These are phyloP conservation scores for Penicillium parvum DNA, from an alignment of 495 filamentous ascomycete genomes.

Conservation along the genomic window DNA sequence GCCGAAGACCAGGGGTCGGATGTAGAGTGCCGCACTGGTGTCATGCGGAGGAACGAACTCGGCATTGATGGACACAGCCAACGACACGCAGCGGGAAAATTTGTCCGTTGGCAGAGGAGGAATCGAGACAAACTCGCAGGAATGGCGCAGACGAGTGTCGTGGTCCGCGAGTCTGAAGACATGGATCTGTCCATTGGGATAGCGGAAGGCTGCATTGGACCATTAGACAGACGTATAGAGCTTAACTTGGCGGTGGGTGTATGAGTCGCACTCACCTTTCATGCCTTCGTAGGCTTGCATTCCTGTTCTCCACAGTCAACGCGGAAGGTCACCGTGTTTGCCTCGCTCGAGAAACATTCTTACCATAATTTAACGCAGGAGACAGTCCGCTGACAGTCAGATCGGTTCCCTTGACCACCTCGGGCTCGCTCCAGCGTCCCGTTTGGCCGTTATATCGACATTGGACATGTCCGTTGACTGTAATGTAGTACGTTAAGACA, in stretches of 20 bases:
- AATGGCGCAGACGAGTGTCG: constrained; percentile 30
- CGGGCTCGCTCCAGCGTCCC: constrained; percentile 33
- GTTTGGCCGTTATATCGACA: constrained; percentile 29
- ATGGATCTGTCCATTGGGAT: constrained; percentile 30
- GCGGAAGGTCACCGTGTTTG: background rate
- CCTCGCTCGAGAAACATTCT: background rate
- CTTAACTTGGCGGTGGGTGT: background rate
- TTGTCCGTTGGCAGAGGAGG: constrained; percentile 34
- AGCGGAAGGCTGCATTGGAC: constrained; percentile 30
- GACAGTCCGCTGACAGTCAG: constrained; percentile 41
- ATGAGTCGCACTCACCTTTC: too few relatives aligned
- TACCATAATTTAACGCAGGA: constrained; percentile 42
- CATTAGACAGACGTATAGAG: background rate
- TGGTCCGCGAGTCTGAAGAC: constrained; percentile 39
- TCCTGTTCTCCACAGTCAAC: background rate
- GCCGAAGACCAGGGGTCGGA: constrained; percentile 42
- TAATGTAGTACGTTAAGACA: too few relatives aligned
- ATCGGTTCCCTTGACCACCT: constrained; percentile 39
- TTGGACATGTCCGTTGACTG: constrained; percentile 49
- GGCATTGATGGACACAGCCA: constrained; percentile 38
- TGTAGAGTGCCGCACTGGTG: constrained; percentile 38
- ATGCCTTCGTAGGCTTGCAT: too few relatives aligned
- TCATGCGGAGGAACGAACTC: constrained; percentile 40
- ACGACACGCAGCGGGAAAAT: constrained; percentile 31
- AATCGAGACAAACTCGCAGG: constrained; percentile 31